Percentiles rank a stretch among this genome's conserved stretches.
phyloP scores from a whole-genome alignment of 2,329 filamentous ascomycete genomes.

The Amesomyces nigricolor region DNA sequence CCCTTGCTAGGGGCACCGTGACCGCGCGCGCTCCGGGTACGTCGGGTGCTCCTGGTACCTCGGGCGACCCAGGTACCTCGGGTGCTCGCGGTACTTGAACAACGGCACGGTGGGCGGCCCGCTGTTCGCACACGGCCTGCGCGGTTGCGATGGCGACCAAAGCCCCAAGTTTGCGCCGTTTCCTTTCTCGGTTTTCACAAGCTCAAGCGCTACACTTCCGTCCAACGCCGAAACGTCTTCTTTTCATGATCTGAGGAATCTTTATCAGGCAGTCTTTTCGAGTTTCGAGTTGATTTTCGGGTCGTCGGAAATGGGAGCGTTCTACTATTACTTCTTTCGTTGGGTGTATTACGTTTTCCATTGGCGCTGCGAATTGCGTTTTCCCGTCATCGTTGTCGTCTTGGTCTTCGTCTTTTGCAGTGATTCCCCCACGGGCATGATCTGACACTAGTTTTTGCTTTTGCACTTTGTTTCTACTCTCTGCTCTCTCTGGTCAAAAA shows the following conservation, averaged over 20 bases:
- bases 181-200: slow-evolving; percentile 9
- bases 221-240: slow-evolving; percentile 16
- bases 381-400: slow-evolving; percentile 5
- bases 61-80: not conserved
- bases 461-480: slow-evolving; percentile 13
- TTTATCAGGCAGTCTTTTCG: slow-evolving; percentile 18
- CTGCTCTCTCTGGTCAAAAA: slow-evolving; percentile 18
- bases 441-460: slow-evolving; percentile 11
- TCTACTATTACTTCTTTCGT: slow-evolving; percentile 17
- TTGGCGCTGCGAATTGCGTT: slow-evolving; percentile 11
- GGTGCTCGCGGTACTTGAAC: not conserved
- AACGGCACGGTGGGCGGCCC: slow-evolving; percentile 1
- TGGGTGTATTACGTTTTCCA: slow-evolving; percentile 15
- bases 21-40: too few relatives aligned
- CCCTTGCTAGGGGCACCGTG: too few relatives aligned
- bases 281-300: slow-evolving; percentile 19
- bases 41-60: too few relatives aligned
- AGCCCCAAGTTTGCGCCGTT: slow-evolving; percentile 13
- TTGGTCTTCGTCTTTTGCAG: slow-evolving; percentile 14
- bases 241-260: slow-evolving; percentile 20
- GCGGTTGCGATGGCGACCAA: slow-evolving; percentile 7
- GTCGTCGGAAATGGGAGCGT: slow-evolving; percentile 22
- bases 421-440: slow-evolving; percentile 24
- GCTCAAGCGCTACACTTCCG: slow-evolving; percentile 15
- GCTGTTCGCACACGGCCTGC: not conserved